Evolutionary conservation across 495 filamentous ascomycete genomes (phyloP), one percentile per base, ranked within the genome.

Genomic region (Aspergillus incahuasiensis): DNA sequence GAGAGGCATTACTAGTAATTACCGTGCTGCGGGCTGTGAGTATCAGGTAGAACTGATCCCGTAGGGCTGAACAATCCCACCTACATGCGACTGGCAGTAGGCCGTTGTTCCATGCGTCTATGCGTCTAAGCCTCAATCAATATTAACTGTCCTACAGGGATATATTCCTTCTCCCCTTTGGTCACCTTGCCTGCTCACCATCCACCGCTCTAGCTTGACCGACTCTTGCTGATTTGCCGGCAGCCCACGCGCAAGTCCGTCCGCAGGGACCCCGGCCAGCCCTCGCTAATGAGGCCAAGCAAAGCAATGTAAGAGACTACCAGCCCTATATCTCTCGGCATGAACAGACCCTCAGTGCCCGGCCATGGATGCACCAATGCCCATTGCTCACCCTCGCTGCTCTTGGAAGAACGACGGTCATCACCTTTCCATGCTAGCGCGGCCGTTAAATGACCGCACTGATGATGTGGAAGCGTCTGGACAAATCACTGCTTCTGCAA

Each of bases 321-420:
- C 53, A 55, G 53, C 53, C 53, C 45, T 55, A 55, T 55, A 55
- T 49, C 34, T 49, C 53, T 55, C 7, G 53, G 53, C 44, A 22
- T 43, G 38, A 28, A 20, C 32, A 39, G 48, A 41, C 48, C 48
- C 24, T 47, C 45, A 19, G n/a, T 40, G 38, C 38, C 13, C 38
- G n/a, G 12, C 8, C 25, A 28, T 6, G 24, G 45, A 11, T 34
- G 24, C 45, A 34, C 13, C 20, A 39, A 38, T 22, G 19, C 3
- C 20, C 34, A 39, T 7, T n/a, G n/a, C n/a, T n/a, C n/a, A 12
- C 22, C 34, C 12, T 16, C n/a, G 34, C 43, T 25, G 24, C 45
- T 22, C 18, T 42, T 20, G 39, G 32, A 39, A 12, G 20, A 20
- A 35, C 8, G 32, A 35, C 12, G 9, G 9, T 5, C 32, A 11